Evolutionary conservation across 495 filamentous ascomycete genomes (phyloP).

Genomic region (Bathelium albidoporum): DNA sequence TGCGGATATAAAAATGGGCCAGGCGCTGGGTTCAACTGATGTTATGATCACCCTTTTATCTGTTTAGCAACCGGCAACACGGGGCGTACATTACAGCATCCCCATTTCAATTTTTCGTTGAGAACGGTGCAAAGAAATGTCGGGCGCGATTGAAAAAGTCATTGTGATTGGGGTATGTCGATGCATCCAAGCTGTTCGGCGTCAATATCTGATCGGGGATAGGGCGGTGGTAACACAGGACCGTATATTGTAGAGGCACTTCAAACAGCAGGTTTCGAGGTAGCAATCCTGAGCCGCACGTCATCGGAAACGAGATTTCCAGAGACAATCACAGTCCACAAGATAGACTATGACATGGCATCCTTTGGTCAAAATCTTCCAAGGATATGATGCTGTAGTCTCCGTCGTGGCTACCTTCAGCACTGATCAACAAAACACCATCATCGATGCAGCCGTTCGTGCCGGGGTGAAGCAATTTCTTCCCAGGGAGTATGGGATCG

Average conservation of each 20-base stretch:
- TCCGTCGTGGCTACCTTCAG: slow-evolving; percentile 24
- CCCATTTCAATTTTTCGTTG: neutral
- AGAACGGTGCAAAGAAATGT: neutral
- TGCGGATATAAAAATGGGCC: too few relatives aligned
- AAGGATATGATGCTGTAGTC: slow-evolving; percentile 33
- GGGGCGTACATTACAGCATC: neutral
- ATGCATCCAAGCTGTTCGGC: neutral
- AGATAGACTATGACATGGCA: neutral
- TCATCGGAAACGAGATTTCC: slow-evolving; percentile 19
- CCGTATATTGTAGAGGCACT: slow-evolving; percentile 30
- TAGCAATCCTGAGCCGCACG: slow-evolving; percentile 32
- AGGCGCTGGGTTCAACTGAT: too few relatives aligned
- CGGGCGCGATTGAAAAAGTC: slow-evolving; percentile 7
- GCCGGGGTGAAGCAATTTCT: slow-evolving; percentile 47
- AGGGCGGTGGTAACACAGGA: slow-evolving; percentile 27
- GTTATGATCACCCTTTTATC: too few relatives aligned
- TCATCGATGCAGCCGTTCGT: slow-evolving; percentile 42
- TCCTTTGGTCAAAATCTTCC: slow-evolving; percentile 18
- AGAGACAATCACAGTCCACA: slow-evolving; percentile 8
- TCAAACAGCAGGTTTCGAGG: slow-evolving; percentile 23
- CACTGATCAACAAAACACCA: slow-evolving; percentile 29
- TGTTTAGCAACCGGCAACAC: neutral
- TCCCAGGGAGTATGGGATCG: slow-evolving; percentile 40
- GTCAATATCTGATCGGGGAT: neutral
- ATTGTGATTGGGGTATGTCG: slow-evolving; percentile 10